phyloP scores from a whole-genome alignment of 225 moss, liverwort and hornwort species.

The Thuidium tamariscinum region DNA sequence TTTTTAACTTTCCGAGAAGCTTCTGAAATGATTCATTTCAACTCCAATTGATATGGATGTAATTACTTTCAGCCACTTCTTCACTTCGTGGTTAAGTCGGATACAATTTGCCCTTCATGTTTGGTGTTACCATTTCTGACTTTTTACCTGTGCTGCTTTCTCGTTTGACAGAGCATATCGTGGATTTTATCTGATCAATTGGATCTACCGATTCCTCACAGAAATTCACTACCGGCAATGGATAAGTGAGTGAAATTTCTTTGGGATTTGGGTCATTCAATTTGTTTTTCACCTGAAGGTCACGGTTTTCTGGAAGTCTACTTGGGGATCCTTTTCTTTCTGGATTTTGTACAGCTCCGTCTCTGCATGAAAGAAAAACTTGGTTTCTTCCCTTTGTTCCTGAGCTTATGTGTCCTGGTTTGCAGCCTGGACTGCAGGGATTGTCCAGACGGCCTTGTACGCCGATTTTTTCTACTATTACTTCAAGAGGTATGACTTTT shows the following conservation, averaged over 20 bases:
- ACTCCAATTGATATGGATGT: neutral
- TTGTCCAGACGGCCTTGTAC: conserved; percentile 55
- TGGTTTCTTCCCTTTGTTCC: neutral
- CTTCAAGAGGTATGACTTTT: conserved; percentile 29
- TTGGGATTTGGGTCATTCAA: neutral
- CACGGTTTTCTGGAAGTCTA: neutral
- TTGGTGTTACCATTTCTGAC: neutral
- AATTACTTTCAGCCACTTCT: neutral
- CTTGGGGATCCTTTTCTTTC: neutral
- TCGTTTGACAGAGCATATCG: conserved; percentile 57
- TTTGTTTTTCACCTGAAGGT: neutral
- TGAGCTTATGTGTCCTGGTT: neutral
- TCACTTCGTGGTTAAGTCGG: neutral
- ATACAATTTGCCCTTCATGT: neutral
- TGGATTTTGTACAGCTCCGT: neutral
- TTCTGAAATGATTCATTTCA: neutral
- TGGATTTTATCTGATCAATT: conserved; percentile 82
- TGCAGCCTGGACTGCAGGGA: conserved; percentile 55
- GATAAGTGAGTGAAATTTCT: conserved; percentile 46
- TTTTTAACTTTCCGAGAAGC: neutral
- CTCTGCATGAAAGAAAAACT: neutral
- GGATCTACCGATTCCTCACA: conserved; percentile 85
- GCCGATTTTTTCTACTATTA: conserved; percentile 63
- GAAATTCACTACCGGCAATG: conserved; percentile 62
- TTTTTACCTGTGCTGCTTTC: neutral